phyloP scores from a whole-genome alignment of 2,329 filamentous ascomycete genomes.

The Paramyrothecium sp. region DNA sequence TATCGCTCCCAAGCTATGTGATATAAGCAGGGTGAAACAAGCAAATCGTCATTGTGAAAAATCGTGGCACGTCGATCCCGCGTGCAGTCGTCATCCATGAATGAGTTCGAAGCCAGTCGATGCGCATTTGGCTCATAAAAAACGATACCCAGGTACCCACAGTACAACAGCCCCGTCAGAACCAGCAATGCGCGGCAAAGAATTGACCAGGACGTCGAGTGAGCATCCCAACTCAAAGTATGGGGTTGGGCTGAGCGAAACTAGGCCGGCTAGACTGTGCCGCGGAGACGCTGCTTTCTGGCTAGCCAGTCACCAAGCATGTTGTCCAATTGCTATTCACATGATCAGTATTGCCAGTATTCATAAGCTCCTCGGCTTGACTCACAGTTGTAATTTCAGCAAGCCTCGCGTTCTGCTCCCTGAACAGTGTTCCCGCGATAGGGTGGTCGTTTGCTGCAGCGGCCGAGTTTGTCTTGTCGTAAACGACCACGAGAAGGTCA shows the following conservation, averaged over 20 bases:
- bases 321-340: conserved; percentile 72
- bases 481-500: conserved; percentile 86
- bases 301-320: conserved; percentile 82
- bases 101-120: not conserved
- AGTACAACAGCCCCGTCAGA: not conserved
- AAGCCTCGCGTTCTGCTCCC: conserved; percentile 81
- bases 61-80: conserved; percentile 3
- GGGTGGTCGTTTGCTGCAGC: conserved; percentile 84
- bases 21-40: not conserved
- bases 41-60: not conserved
- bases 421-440: conserved; percentile 75
- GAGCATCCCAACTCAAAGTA: not conserved
- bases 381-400: conserved; percentile 79
- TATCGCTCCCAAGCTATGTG: not conserved
- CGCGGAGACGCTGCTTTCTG: conserved; percentile 62
- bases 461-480: conserved; percentile 82
- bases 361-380: conserved; percentile 8
- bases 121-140: not conserved
- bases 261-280: conserved; percentile 37
- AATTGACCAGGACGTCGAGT: not conserved
- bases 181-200: too few relatives aligned
- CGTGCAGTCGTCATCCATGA: not conserved
- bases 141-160: not conserved
- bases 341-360: conserved; percentile 12
- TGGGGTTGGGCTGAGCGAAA: not conserved